These are phyloP conservation scores for Eimeria praecox DNA, from an alignment of 169 alveolate species.

Conservation along the genomic window DNA sequence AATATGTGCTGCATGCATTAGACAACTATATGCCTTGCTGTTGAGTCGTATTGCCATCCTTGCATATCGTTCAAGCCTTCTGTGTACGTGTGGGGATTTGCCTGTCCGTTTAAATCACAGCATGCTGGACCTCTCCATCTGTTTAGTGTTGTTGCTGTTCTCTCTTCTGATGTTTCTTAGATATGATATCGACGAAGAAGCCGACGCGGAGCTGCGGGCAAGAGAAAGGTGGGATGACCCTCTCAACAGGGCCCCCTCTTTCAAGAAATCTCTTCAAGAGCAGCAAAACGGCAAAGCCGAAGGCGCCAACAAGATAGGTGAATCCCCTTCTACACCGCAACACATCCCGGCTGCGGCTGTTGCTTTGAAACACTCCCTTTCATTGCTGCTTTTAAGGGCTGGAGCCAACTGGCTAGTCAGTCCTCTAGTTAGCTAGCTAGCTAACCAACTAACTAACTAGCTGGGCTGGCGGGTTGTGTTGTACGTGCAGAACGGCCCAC, in stretches of 20 bases:
- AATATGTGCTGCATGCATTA: no score
- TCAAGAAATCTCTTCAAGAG: background rate
- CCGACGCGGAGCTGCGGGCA: conserved; percentile 59
- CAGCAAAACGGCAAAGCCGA: background rate
- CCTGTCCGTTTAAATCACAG: background rate
- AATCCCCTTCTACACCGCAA: background rate
- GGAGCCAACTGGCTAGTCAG: background rate
- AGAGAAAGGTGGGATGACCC: conserved; percentile 82
- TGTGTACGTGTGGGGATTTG: no score
- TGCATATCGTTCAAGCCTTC: no score
- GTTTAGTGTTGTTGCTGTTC: no score
- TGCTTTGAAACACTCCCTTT: background rate
- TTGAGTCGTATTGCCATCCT: no score
- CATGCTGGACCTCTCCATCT: background rate
- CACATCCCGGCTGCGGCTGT: background rate
- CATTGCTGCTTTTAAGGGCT: background rate
- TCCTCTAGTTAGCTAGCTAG: background rate
- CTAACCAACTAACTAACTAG: background rate
- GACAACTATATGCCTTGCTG: no score
- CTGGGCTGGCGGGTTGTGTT: background rate
- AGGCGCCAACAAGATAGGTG: background rate
- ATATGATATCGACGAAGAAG: conserved; percentile 77
- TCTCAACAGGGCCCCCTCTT: conserved; percentile 8
- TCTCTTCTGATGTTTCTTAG: background rate
- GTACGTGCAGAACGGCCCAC: conserved; percentile 81